Evolutionary conservation across 257 asterid species (phyloP), one percentile per base, ranked within the genome.

Genomic region (Ilex aquifolium): DNA sequence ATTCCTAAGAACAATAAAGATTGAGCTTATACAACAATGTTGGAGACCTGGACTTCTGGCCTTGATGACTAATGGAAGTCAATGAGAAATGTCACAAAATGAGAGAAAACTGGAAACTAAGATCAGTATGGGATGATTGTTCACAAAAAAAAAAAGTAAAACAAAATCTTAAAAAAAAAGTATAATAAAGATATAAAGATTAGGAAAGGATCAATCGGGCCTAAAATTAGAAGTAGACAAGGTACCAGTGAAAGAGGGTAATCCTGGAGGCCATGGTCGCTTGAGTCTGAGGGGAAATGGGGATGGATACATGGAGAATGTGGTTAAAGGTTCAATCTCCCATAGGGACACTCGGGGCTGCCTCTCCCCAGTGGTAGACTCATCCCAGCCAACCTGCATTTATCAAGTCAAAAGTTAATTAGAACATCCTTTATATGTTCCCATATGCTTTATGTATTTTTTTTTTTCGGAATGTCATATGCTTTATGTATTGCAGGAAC

Each of bases 301-400:
- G 13, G 52, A 46, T 46, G 52, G 52, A 46, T 46, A 46, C 52
- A 46, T 46, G 13, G 52, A 12, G 52, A 46, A 46, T 46, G 52
- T 46, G n/a, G 52, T 46, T 46, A 46, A 14, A 46, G 52, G 52
- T 46, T 46, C 52, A 46, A 46, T 46, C n/a, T 46, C 52, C 52
- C 52, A 46, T 46, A 46, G 52, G 52, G 52, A 46, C 13, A 46
- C 52, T 11, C 52, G 13, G 3, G 52, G 52, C 52, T 46, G 52
- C 52, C 52, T 46, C n/a, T 46, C 52, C 52, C 52, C 52, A 3
- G 52, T 12, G 11, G 52, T 46, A 14, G 52, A 46, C 52, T 46
- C 52, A 46, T 46, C 52, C 52, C 52, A 46, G 13, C 52, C 52
- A 46, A 46, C 52, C 52, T 46, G n/a, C 52, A 46, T 46, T 46